Percentiles rank a stretch among this genome's conserved stretches.
Conservation (phyloP, 2,329 filamentous ascomycete species). For the Talaromyces sp. region DNA sequence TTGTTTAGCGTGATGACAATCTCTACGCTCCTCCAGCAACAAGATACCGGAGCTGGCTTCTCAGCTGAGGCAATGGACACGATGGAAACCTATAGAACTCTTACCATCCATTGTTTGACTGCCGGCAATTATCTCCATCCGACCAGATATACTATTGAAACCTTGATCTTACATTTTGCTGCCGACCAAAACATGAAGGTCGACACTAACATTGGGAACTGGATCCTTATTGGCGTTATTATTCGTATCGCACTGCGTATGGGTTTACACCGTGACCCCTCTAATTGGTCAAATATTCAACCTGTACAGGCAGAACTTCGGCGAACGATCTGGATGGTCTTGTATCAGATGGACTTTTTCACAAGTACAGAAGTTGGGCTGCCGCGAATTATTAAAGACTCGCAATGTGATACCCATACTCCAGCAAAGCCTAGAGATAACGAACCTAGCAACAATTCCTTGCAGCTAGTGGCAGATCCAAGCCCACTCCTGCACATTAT, state of each 20-base stretch:
- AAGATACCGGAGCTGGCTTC: not conserved
- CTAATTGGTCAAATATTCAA: slow-evolving; percentile 9
- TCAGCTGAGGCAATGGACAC: not conserved
- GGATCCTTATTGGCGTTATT: slow-evolving; percentile 64
- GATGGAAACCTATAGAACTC: slow-evolving; percentile 5
- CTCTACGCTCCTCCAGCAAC: slow-evolving; percentile 7
- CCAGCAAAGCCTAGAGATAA: slow-evolving; percentile 4
- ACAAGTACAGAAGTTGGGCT: slow-evolving; percentile 15
- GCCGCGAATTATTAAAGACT: slow-evolving; percentile 16
- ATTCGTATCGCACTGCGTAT: slow-evolving; percentile 72
- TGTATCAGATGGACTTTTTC: slow-evolving; percentile 17
- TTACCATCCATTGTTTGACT: slow-evolving; percentile 7
- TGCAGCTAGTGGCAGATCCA: slow-evolving; percentile 2
- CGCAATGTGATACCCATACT: slow-evolving; percentile 12
- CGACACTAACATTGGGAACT: slow-evolving; percentile 38
- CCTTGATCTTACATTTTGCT: slow-evolving; percentile 5
- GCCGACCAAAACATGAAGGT: slow-evolving; percentile 5
- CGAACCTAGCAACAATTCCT: not conserved
- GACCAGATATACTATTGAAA: slow-evolving; percentile 6
- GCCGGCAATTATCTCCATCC: slow-evolving; percentile 8
- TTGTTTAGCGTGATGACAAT: slow-evolving; percentile 8
- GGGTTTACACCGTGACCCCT: slow-evolving; percentile 68
- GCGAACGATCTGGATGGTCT: slow-evolving; percentile 6
- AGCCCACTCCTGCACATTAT: slow-evolving; percentile 8
- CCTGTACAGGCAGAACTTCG: slow-evolving; percentile 8